phyloP scores from a whole-genome alignment of 192 early-diverging fungal genomes.

The Backusella luteola region DNA sequence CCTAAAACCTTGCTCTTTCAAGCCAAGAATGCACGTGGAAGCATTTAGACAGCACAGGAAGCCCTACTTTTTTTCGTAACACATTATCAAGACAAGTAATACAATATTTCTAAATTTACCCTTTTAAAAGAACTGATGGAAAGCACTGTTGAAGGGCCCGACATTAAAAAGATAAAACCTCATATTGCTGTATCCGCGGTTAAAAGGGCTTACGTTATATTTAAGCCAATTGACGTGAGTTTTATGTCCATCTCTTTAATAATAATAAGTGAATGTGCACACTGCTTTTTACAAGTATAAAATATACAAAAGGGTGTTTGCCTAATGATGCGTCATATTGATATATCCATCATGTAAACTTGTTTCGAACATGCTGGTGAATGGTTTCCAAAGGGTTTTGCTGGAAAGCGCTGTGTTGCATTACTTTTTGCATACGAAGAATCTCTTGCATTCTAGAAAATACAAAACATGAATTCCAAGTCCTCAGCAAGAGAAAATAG shows the following conservation, averaged over 20 bases:
- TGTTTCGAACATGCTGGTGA: conserved; percentile 73
- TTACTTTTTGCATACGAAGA: conserved; percentile 68
- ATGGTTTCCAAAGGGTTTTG: conserved; percentile 70
- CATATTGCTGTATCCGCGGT: background rate
- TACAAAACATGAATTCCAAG: background rate
- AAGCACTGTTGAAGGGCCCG: background rate
- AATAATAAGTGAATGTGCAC: too few relatives aligned
- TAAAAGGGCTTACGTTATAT: background rate
- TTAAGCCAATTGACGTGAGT: background rate
- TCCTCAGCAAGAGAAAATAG: background rate
- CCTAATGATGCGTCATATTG: background rate
- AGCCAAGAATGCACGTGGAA: background rate
- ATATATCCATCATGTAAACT: conserved; percentile 21
- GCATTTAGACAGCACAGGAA: background rate
- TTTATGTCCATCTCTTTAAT: background rate
- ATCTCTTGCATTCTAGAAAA: conserved; percentile 59
- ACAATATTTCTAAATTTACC: background rate
- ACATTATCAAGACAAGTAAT: background rate
- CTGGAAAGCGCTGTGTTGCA: conserved; percentile 71
- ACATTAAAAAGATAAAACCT: background rate
- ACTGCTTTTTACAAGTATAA: too few relatives aligned
- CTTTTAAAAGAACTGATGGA: background rate
- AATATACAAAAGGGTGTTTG: too few relatives aligned
- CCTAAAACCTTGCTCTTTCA: background rate
- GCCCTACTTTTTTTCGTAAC: background rate